Conservation (phyloP, 164 flowering plant genomes). For the Macadamia integrifolia region DNA sequence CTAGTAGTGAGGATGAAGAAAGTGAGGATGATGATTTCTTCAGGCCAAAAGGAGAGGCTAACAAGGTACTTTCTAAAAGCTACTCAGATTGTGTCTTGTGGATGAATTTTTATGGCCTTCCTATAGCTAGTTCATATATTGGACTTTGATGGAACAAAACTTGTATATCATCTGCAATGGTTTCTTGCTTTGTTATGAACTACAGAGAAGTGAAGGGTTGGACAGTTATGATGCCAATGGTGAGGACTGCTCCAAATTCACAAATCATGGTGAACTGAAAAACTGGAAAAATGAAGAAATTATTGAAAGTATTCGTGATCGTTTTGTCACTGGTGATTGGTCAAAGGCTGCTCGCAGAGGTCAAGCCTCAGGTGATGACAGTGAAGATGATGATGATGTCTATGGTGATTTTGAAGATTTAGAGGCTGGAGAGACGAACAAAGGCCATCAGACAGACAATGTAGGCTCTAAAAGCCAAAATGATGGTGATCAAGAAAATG, state of each 20-base stretch:
- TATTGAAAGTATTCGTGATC: constrained; percentile 67
- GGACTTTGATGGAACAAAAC: background rate
- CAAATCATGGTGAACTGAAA: constrained; percentile 19
- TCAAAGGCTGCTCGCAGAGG: constrained; percentile 66
- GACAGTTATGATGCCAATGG: constrained; percentile 29
- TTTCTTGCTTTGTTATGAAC: constrained; percentile 7
- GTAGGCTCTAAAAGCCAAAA: constrained; percentile 16
- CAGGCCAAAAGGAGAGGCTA: constrained; percentile 66
- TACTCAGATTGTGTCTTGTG: background rate
- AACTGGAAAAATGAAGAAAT: constrained; percentile 55
- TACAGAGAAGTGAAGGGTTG: constrained; percentile 45
- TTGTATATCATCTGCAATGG: background rate
- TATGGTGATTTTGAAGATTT: constrained; percentile 93
- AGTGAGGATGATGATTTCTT: constrained; percentile 78
- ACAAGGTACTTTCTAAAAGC: constrained; percentile 40
- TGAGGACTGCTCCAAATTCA: constrained; percentile 78
- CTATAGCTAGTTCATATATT: background rate
- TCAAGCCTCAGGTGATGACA: constrained; percentile 26
- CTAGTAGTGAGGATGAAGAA: constrained; percentile 48
- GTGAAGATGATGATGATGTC: constrained; percentile 49
- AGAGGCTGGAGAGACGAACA: constrained; percentile 69
- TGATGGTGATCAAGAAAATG: constrained; percentile 32
- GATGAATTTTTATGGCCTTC: background rate
- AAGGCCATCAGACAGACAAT: constrained; percentile 20
- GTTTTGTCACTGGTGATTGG: constrained; percentile 92